Base-by-base conservation (phyloP, 73 alveolate species). In the Paramecium tetraurelia region DNA sequence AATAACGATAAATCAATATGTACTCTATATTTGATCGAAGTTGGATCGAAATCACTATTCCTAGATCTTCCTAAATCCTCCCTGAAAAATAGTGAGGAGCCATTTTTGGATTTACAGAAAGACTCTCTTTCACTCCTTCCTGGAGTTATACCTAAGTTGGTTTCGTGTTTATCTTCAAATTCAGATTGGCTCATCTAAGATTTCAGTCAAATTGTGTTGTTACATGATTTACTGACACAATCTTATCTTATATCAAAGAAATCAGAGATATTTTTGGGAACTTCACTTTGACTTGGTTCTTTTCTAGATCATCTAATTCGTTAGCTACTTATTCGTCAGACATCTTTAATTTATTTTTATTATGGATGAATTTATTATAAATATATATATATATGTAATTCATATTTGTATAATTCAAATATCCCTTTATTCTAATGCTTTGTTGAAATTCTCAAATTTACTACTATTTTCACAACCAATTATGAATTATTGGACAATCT, bases 61-160 rank as follows among this genome's bases (percentile, higher is more conserved):
- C 69, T 11, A 36, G 87, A 75, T 75, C 18, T 35, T 38, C 87
- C 87, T 29, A 35, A 38, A 75, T 75, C 87, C 22, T 75, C 87
- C 18, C 87, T 33, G 38, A 75, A 68, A 75, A 75, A 75, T 33
- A 38, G 18, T 20, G 58, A 18, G 14, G 87, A 35, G 0, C 87
- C 59, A 36, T 18, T 38, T 38, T 38, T 16, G 16, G 87, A 41
- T 38, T 75, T 21, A 20, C 20, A 38, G 22, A 41, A 75, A 18
- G 59, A 41, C 36, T 75, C 59, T 38, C 87, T 75, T 75, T 75
- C 87, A 29, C 36, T 35, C 4, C 68, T 35, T 9, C 68, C 58
- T 75, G 58, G 68, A 41, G 87, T 36, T 75, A 75, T 75, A n/a
- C 87, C 59, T 75, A 35, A 18, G 10, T 75, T 16, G 38, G 58